Conservation (phyloP, 1,284 basidiomycete species). For the Meira nashicola region DNA sequence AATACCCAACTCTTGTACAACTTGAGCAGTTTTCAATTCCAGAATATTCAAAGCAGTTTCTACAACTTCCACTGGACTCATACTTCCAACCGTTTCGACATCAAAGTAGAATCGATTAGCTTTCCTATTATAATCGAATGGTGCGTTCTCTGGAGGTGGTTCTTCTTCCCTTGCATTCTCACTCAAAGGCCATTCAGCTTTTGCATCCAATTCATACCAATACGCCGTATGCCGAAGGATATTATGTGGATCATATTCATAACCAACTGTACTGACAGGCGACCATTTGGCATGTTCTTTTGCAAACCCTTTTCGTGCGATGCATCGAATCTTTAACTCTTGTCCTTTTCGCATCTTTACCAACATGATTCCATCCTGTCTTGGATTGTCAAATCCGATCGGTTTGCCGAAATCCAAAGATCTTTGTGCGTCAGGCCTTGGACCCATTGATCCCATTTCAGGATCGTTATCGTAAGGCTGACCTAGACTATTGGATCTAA, state of each 20-base stretch:
- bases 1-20: slow-evolving; percentile 49
- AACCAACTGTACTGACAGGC: slow-evolving; percentile 86
- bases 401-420: slow-evolving; percentile 74
- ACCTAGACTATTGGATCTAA: slow-evolving; percentile 28
- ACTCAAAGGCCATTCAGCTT: slow-evolving; percentile 48
- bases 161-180: slow-evolving; percentile 48
- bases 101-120: slow-evolving; percentile 50
- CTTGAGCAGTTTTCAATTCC: slow-evolving; percentile 45
- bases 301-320: slow-evolving; percentile 94
- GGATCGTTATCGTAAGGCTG: slow-evolving; percentile 7
- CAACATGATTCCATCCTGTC: slow-evolving; percentile 63
- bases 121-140: slow-evolving; percentile 44
- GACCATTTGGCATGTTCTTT: slow-evolving; percentile 99
- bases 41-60: slow-evolving; percentile 43
- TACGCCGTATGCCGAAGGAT: slow-evolving; percentile 90
- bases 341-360: slow-evolving; percentile 92
- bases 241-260: slow-evolving; percentile 98
- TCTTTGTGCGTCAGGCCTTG: slow-evolving; percentile 21
- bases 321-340: slow-evolving; percentile 77
- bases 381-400: slow-evolving; percentile 63
- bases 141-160: slow-evolving; percentile 26
- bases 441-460: slow-evolving; percentile 15
- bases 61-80: slow-evolving; percentile 49
- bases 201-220: slow-evolving; percentile 71
- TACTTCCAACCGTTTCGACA: slow-evolving; percentile 45